A percentile compares a stretch with the other conserved stretches of the same genome.
These are phyloP conservation scores for Tagetes erecta DNA, from an alignment of 129 eudicot genomes.

Conservation along the genomic window DNA sequence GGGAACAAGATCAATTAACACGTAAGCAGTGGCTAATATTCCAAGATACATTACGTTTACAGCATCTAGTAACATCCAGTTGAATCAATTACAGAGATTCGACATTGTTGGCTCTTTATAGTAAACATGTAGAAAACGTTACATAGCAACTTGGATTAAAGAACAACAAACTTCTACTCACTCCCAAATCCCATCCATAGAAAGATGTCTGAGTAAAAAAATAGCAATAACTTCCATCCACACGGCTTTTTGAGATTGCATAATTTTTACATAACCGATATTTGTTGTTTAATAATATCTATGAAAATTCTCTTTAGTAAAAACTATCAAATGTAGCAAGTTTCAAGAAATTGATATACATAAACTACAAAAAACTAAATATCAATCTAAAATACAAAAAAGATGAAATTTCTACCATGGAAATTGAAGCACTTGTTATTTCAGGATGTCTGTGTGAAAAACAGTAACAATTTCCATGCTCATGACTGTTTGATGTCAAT, in stretches of 20 bases:
- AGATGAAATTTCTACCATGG: neutral
- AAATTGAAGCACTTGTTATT: slow-evolving; percentile 8
- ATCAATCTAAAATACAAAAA: neutral
- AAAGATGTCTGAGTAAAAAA: neutral
- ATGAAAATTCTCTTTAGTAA: too few relatives aligned
- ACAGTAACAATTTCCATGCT: slow-evolving; percentile 6
- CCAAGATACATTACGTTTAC: neutral
- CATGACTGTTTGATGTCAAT: neutral
- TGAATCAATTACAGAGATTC: slow-evolving; percentile 13
- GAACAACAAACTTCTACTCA: slow-evolving; percentile 11
- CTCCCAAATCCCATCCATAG: neutral
- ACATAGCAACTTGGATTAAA: neutral
- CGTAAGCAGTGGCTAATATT: neutral
- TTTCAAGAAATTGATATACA: too few relatives aligned
- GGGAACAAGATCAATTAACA: slow-evolving; percentile 13
- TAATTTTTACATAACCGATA: neutral
- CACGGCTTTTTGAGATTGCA: neutral
- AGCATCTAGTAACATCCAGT: slow-evolving; percentile 3
- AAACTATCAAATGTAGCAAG: too few relatives aligned
- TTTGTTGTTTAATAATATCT: too few relatives aligned
- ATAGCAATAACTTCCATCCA: neutral
- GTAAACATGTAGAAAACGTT: neutral
- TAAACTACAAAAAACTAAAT: too few relatives aligned
- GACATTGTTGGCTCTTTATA: neutral
- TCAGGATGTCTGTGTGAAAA: neutral